These are phyloP conservation scores for Ligustrum vulgare DNA, from an alignment of 257 asterid species.

Conservation along the genomic window DNA sequence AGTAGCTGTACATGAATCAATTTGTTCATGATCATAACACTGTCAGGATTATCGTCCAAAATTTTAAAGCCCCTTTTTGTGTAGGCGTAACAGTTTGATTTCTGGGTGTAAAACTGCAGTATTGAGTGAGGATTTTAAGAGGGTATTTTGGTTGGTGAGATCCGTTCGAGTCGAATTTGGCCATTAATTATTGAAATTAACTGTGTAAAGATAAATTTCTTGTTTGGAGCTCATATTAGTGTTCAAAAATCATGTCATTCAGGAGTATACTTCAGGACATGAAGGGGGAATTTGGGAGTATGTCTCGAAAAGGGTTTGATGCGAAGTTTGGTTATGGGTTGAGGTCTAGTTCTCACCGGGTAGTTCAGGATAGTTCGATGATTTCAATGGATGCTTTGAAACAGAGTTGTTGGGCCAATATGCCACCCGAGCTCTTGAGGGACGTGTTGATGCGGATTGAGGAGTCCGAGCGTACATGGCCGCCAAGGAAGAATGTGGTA, in stretches of 20 bases:
- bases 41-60: conserved; percentile 29
- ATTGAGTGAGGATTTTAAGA: neutral
- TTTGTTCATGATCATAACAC: conserved; percentile 22
- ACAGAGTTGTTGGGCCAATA: conserved; percentile 97
- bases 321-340: conserved; percentile 41
- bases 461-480: conserved; percentile 79
- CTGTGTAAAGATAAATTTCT: neutral
- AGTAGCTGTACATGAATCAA: conserved; percentile 16
- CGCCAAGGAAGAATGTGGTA: conserved; percentile 72
- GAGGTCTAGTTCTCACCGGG: conserved; percentile 61
- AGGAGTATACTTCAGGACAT: conserved; percentile 57
- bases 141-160: conserved; percentile 18
- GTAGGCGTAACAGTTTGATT: conserved; percentile 7
- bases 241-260: conserved; percentile 36
- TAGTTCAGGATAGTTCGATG: conserved; percentile 48
- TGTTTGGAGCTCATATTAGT: conserved; percentile 2
- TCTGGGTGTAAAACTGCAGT: conserved; percentile 5
- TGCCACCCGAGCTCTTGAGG: conserved; percentile 96
- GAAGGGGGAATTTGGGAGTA: conserved; percentile 60
- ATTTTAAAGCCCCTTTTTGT: conserved; percentile 16
- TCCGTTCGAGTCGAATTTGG: conserved; percentile 7
- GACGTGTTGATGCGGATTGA: conserved; percentile 85
- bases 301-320: conserved; percentile 45
- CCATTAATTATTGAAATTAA: neutral
- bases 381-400: conserved; percentile 62